Conservation (phyloP, 106 monocot genomes). For the Acanthochlamys bracteata region DNA sequence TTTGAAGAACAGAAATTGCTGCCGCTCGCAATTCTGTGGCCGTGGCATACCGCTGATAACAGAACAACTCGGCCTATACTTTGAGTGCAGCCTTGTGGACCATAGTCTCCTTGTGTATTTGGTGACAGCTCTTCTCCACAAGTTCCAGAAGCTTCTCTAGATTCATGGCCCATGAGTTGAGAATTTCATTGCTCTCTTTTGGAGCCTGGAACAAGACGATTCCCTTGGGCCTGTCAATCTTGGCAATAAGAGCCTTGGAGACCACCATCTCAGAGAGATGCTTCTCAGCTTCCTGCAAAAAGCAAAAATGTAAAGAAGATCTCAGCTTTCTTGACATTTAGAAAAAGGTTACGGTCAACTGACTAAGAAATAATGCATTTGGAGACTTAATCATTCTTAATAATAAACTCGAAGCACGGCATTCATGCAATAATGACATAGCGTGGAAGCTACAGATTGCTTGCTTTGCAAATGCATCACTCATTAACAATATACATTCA, state of each 20-base stretch:
- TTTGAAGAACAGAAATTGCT: no score
- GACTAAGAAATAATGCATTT: not conserved
- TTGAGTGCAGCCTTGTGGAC: conserved; percentile 71
- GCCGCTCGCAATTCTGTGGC: no score
- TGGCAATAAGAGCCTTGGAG: conserved; percentile 66
- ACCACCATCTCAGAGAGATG: conserved; percentile 96
- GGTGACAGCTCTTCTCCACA: conserved; percentile 98
- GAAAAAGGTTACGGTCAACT: not conserved
- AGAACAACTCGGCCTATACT: conserved; percentile 14
- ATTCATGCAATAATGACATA: no score
- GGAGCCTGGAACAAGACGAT: conserved; percentile 66
- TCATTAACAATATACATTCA: no score
- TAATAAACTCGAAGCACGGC: no score
- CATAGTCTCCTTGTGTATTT: conserved; percentile 99
- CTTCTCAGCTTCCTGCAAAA: conserved; percentile 77
- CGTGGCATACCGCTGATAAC: not conserved
- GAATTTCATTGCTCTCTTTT: conserved; percentile 76
- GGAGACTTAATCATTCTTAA: no score
- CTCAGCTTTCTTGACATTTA: not conserved
- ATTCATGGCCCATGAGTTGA: conserved; percentile 84
- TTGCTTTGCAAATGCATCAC: no score
- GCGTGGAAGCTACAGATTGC: no score
- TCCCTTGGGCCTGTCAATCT: conserved; percentile 77
- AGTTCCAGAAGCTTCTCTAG: conserved; percentile 93
- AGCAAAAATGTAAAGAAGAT: not conserved